Percentiles rank a stretch among this genome's conserved stretches.
Conservation (phyloP, 2,329 filamentous ascomycete species). For the Ceratocystis alfenasii region DNA sequence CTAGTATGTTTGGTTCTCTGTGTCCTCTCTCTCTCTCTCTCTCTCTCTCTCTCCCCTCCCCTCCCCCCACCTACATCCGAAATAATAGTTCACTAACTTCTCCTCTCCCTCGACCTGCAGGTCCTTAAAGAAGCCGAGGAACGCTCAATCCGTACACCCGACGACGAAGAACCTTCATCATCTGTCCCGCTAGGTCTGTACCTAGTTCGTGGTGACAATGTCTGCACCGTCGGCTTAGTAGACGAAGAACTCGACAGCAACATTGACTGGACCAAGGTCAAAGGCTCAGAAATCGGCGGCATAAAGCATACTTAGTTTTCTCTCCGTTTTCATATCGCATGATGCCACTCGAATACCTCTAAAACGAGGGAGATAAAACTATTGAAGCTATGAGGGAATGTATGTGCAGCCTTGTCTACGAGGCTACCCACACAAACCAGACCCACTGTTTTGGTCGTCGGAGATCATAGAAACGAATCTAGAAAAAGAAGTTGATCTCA, state of each 20-base stretch:
- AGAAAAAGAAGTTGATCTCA: neutral
- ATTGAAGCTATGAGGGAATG: neutral
- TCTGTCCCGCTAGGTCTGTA: constrained; percentile 80
- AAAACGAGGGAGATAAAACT: neutral
- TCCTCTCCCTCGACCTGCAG: constrained; percentile 30
- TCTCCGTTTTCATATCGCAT: neutral
- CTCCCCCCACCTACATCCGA: constrained; percentile 26
- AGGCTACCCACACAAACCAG: neutral
- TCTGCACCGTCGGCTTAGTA: constrained; percentile 77
- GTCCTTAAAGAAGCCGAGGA: constrained; percentile 76
- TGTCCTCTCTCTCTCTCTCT: too few relatives aligned
- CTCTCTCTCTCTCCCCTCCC: too few relatives aligned
- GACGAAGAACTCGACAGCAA: constrained; percentile 80
- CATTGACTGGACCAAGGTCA: constrained; percentile 88
- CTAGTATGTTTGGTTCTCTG: constrained; percentile 40
- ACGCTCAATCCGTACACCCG: constrained; percentile 74
- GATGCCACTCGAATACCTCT: neutral
- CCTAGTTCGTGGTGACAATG: constrained; percentile 86
- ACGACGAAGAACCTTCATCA: constrained; percentile 69
- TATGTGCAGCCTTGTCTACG: neutral
- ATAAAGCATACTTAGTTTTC: constrained; percentile 54
- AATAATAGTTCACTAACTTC: neutral
- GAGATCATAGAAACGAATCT: neutral
- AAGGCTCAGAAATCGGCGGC: constrained; percentile 68
- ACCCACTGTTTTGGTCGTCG: neutral